Base-by-base conservation (phyloP, 2,329 filamentous ascomycete genomes). In the Cladobotryum protrusum region DNA sequence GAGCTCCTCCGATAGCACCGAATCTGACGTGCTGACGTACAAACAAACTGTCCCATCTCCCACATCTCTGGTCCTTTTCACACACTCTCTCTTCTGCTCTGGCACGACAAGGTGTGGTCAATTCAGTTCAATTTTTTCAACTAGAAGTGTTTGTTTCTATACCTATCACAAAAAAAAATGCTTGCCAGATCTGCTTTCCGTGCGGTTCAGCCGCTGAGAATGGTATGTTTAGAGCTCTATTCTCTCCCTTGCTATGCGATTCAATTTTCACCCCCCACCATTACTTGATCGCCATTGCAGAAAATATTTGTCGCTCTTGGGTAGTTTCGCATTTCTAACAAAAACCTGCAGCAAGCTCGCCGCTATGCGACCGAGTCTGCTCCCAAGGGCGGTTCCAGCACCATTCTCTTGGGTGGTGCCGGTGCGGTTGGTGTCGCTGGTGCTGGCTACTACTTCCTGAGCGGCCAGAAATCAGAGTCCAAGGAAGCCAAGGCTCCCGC, bases 311-410 rank as follows among this genome's bases (percentile, higher is more conserved):
- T 32, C 32, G 32, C 29, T n/a, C 24, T 15, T 24, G 18, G 36
- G 41, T 24, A 32, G 13, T 39, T 41, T 24, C 42, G 19, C 39
- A 45, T 42, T 44, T 29, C 42, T 45, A 36, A 39, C 34, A 18
- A 33, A 35, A 35, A 48, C 19, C 13, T 70, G 41, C 72, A 76
- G 72, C 70, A 71, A 59, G 64, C 70, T 56, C 75, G 76, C 55
- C 70, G 70, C 63, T 96, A 95, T 70, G 87, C 91, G 50, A 86
- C 87, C 56, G 77, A 82, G 60, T 57, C 67, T 15, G 58, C 58
- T 50, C 52, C 64, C 55, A 81, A 82, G 69, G 72, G 78, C 55
- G 72, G 77, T 64, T 78, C 75, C 64, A 83, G 80, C 62, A 68
- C 77, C 36, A 65, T 82, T 35, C 67, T 90, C 55, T 84, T 83